These are phyloP conservation scores for Nicotiana attenuata DNA, from an alignment of 257 asterid genomes.

Conservation along the genomic window DNA sequence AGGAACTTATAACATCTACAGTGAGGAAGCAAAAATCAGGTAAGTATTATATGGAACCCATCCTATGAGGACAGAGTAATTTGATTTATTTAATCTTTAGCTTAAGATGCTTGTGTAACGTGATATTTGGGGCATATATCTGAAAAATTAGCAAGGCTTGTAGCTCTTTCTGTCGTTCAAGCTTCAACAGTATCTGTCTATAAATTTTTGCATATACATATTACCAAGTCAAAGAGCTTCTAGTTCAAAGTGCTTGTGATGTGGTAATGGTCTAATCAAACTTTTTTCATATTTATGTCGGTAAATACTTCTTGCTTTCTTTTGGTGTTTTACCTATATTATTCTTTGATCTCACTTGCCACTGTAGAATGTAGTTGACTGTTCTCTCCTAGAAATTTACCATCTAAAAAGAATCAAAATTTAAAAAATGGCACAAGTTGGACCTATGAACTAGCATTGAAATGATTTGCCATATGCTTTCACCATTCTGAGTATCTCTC, in stretches of 20 bases:
- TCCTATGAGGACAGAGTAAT: neutral
- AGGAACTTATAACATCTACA: constrained; percentile 85
- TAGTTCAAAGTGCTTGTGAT: neutral
- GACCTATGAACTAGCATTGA: neutral
- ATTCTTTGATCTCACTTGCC: constrained; percentile 5
- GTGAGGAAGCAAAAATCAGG: constrained; percentile 83
- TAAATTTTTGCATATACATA: neutral
- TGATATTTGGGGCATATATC: neutral
- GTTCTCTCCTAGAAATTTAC: neutral
- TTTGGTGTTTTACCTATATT: neutral
- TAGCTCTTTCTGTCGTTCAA: neutral
- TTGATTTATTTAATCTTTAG: neutral
- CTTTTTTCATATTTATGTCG: neutral
- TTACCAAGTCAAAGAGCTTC: neutral
- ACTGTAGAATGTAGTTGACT: neutral
- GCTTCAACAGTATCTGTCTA: neutral
- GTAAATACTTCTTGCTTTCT: neutral
- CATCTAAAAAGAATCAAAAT: neutral
- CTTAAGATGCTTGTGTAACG: neutral
- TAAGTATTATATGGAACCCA: constrained; percentile 20
- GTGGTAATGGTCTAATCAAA: neutral
- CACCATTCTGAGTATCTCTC: neutral
- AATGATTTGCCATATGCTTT: neutral
- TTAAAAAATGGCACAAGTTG: neutral
- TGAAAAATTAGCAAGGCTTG: neutral